A percentile compares a stretch with the other conserved stretches of the same genome.
Evolutionary conservation across 208 protist species (phyloP).

Genomic region (Crithidia bombi): DNA sequence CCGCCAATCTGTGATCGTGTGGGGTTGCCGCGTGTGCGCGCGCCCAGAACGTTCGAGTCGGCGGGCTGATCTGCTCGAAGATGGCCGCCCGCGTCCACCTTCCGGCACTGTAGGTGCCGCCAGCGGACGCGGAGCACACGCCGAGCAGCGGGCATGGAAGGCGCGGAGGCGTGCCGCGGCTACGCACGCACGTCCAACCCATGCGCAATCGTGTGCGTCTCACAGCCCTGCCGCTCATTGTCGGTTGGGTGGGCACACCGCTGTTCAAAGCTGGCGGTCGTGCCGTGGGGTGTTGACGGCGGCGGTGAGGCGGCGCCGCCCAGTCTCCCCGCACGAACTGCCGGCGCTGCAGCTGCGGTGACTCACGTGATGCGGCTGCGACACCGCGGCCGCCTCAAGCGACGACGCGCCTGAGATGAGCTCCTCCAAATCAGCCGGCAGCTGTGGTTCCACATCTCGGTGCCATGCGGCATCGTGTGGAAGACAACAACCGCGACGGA

Average conservation of each 20-base stretch:
- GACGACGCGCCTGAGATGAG: slow-evolving; percentile 2
- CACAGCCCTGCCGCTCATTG: too few species aligned
- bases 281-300: not conserved
- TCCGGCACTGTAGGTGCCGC: slow-evolving; percentile 4
- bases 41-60: not conserved
- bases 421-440: slow-evolving; percentile 8
- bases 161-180: not conserved
- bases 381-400: not conserved
- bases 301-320: slow-evolving; percentile 7
- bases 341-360: slow-evolving; percentile 1
- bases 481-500: slow-evolving; percentile 13
- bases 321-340: slow-evolving; percentile 4
- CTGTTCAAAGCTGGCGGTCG: not conserved
- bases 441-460: slow-evolving; percentile 6
- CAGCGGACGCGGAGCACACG: not conserved
- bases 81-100: slow-evolving; percentile 10
- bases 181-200: not conserved
- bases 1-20: slow-evolving; percentile 2
- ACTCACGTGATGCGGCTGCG: too few species aligned
- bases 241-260: not conserved
- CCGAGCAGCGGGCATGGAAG: slow-evolving; percentile 1
- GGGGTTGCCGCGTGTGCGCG: slow-evolving; percentile 16
- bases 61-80: not conserved
- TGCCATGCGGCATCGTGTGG: slow-evolving; percentile 21
- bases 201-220: slow-evolving; percentile 2